These are phyloP conservation scores for Epichloe gansuensis DNA, from an alignment of 2,329 filamentous ascomycete species.

Conservation along the genomic window DNA sequence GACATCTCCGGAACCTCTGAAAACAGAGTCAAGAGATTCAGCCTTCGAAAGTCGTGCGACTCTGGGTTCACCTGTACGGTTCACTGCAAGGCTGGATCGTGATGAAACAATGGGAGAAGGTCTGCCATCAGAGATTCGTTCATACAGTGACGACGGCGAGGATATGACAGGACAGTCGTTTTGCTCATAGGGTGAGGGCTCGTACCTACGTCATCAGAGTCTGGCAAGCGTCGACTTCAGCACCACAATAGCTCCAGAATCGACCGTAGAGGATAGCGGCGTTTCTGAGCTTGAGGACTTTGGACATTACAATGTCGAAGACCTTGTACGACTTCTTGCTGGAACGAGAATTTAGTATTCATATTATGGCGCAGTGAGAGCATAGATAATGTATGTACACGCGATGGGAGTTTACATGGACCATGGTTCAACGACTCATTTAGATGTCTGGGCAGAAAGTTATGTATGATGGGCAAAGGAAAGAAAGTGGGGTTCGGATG, in stretches of 20 bases:
- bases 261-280: not conserved
- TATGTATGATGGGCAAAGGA: slow-evolving; percentile 1
- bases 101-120: slow-evolving; percentile 5
- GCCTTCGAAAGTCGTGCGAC: slow-evolving; percentile 8
- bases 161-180: not conserved
- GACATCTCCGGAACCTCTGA: slow-evolving; percentile 19
- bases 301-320: slow-evolving; percentile 17
- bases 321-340: slow-evolving; percentile 15
- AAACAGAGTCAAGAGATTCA: slow-evolving; percentile 12
- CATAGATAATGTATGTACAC: slow-evolving; percentile 1
- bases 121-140: not conserved
- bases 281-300: slow-evolving; percentile 17
- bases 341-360: slow-evolving; percentile 9
- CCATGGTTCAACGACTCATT: slow-evolving; percentile 1
- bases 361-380: not conserved
- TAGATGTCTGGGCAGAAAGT: slow-evolving; percentile 1
- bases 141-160: not conserved
- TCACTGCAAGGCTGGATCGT: slow-evolving; percentile 3
- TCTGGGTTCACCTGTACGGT: slow-evolving; percentile 5
- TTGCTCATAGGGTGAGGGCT: slow-evolving; percentile 5
- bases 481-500: not conserved
- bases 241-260: not conserved
- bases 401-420: not conserved
- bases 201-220: not conserved
- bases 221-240: slow-evolving; percentile 10